phyloP scores from a whole-genome alignment of 441 rosid species.

The Brassica balearica region DNA sequence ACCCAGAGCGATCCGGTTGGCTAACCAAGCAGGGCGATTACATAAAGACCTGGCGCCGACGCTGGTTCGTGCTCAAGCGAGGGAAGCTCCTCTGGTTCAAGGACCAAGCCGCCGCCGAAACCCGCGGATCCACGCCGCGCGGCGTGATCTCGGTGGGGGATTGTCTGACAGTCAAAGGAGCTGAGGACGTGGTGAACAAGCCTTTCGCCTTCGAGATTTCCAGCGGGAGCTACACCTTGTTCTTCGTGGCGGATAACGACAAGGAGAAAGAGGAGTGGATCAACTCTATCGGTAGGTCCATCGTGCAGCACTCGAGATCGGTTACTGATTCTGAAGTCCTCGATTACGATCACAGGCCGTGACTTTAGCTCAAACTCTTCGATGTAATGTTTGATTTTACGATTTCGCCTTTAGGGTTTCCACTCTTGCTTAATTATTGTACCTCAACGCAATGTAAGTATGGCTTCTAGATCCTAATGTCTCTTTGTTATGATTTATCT shows the following conservation, averaged over 20 bases:
- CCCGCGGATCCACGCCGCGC: slow-evolving; percentile 62
- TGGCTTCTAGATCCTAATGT: slow-evolving; percentile 19
- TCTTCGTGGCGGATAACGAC: slow-evolving; percentile 68
- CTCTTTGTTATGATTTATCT: slow-evolving; percentile 20
- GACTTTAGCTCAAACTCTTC: slow-evolving; percentile 13
- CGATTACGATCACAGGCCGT: slow-evolving; percentile 63
- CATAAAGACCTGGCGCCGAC: slow-evolving; percentile 77
- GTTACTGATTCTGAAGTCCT: slow-evolving; percentile 71
- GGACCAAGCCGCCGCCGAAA: slow-evolving; percentile 49
- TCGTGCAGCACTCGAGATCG: slow-evolving; percentile 70
- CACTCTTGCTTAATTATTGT: not conserved
- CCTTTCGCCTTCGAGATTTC: slow-evolving; percentile 72
- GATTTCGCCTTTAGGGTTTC: slow-evolving; percentile 7
- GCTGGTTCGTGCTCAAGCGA: slow-evolving; percentile 74
- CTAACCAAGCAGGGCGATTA: slow-evolving; percentile 76
- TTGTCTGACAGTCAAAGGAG: slow-evolving; percentile 80
- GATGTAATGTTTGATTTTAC: slow-evolving; percentile 9
- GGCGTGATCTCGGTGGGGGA: slow-evolving; percentile 64
- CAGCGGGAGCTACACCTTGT: slow-evolving; percentile 58
- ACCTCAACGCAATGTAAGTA: slow-evolving; percentile 29
- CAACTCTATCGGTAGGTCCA: slow-evolving; percentile 72
- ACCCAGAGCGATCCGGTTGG: slow-evolving; percentile 75
- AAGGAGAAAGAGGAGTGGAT: slow-evolving; percentile 84
- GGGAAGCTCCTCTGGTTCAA: slow-evolving; percentile 82
- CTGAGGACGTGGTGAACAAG: slow-evolving; percentile 68